Percentiles rank a stretch among this genome's conserved stretches.
Conservation (phyloP, 1,139 yeast genomes). For the Saccharomycopsis hybrid region DNA sequence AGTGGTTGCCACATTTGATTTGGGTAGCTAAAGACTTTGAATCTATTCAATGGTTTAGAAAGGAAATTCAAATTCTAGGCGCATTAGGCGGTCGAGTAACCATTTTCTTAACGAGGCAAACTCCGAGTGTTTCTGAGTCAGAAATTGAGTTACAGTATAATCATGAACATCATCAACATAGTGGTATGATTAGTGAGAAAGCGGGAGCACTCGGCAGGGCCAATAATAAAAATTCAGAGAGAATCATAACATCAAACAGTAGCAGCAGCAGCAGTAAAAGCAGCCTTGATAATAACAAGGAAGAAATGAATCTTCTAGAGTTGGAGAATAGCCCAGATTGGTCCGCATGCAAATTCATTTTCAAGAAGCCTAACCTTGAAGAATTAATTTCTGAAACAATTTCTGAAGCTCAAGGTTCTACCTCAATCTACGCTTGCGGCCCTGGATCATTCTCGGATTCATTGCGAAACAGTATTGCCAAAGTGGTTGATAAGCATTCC, state of each 20-base stretch:
- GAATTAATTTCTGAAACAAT: too few species aligned
- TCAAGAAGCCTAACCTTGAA: too few species aligned
- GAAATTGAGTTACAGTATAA: too few species aligned
- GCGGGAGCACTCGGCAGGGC: neutral
- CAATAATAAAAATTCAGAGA: neutral
- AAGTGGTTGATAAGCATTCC: constrained; percentile 26
- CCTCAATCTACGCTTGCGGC: constrained; percentile 47
- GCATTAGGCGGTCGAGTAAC: neutral
- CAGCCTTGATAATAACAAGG: neutral
- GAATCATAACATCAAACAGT: neutral
- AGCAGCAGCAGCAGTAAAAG: neutral
- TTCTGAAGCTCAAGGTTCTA: constrained; percentile 28
- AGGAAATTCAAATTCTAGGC: constrained; percentile 38
- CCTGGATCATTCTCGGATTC: constrained; percentile 49
- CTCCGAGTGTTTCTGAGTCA: neutral
- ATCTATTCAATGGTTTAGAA: constrained; percentile 43
- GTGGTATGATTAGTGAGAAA: too few species aligned
- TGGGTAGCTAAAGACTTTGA: constrained; percentile 35
- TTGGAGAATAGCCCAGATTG: too few species aligned
- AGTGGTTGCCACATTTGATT: constrained; percentile 6
- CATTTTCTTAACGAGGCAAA: neutral
- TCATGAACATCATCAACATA: too few species aligned
- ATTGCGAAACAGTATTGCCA: constrained; percentile 35
- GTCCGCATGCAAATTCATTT: too few species aligned
- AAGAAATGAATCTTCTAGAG: too few species aligned